Percentiles rank a stretch among this genome's conserved stretches.
These are phyloP conservation scores for Podospora anserina DNA, from an alignment of 495 filamentous ascomycete species.

Conservation along the genomic window DNA sequence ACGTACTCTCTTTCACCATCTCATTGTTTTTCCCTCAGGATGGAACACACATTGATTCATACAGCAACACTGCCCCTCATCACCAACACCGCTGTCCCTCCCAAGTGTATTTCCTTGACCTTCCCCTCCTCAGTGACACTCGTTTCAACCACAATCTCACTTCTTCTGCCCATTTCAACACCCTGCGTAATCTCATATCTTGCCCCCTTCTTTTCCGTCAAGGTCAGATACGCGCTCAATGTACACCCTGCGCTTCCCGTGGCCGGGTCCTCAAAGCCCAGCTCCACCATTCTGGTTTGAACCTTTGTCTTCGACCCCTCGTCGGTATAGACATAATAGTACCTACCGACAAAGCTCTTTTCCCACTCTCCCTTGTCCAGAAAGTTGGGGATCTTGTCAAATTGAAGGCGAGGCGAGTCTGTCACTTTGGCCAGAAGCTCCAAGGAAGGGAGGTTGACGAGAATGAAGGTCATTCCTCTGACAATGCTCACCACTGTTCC, in stretches of 20 bases:
- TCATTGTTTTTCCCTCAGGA: no score
- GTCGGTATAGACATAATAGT: conserved; percentile 52
- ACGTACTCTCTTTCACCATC: no score
- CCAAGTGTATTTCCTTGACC: conserved; percentile 52
- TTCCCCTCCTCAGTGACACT: conserved; percentile 37
- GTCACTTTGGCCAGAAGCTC: conserved; percentile 41
- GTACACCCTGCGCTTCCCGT: conserved; percentile 63
- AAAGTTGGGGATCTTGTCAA: conserved; percentile 25
- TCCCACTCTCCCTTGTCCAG: conserved; percentile 59
- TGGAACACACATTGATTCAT: neutral
- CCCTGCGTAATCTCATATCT: conserved; percentile 64
- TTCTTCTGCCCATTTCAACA: conserved; percentile 72
- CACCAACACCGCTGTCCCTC: conserved; percentile 56
- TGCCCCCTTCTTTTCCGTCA: conserved; percentile 34
- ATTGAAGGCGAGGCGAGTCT: conserved; percentile 28
- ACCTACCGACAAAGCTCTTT: conserved; percentile 50
- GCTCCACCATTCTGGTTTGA: conserved; percentile 54
- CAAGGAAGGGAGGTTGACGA: conserved; percentile 50
- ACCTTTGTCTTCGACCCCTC: conserved; percentile 22
- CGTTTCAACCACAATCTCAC: conserved; percentile 50
- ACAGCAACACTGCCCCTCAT: conserved; percentile 47
- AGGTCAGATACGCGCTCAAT: conserved; percentile 55
- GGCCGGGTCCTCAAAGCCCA: conserved; percentile 62
- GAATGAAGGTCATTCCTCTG: conserved; percentile 64
- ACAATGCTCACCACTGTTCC: conserved; percentile 61